phyloP scores from a whole-genome alignment of 2,329 filamentous ascomycete genomes.

The Trichoderma polysporum region DNA sequence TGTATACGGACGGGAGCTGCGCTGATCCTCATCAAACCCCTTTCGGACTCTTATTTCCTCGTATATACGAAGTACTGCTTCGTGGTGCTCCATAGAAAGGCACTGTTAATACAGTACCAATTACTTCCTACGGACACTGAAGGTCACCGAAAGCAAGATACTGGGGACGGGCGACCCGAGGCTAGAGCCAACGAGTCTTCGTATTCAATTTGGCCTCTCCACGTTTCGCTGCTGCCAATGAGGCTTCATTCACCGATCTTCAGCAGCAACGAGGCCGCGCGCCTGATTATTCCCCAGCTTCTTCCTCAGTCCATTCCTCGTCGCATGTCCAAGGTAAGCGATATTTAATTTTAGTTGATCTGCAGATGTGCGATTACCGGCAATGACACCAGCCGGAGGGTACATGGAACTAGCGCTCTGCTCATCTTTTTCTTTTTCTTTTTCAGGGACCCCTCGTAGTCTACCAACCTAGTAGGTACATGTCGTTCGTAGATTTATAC shows the following conservation, averaged over 20 bases:
- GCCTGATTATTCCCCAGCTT: background rate
- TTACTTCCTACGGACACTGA: background rate
- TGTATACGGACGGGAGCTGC: background rate
- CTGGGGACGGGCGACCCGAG: background rate
- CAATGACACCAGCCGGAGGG: background rate
- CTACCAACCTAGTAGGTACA: too few relatives aligned
- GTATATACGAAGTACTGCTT: constrained; percentile 11
- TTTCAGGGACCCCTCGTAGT: background rate
- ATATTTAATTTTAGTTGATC: constrained; percentile 15
- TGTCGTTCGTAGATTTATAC: too few relatives aligned
- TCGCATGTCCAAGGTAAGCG: background rate
- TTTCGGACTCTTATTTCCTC: background rate
- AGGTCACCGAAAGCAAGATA: background rate
- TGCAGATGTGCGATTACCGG: constrained; percentile 10
- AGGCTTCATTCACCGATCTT: background rate
- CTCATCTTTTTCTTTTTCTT: background rate
- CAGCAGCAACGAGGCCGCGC: background rate
- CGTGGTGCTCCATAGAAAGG: background rate
- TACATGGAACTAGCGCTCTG: too few relatives aligned
- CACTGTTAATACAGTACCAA: background rate
- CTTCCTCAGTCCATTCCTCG: background rate
- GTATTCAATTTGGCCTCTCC: background rate
- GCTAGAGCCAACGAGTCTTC: background rate
- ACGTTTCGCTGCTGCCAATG: background rate
- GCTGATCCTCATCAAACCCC: constrained; percentile 12